Conservation (phyloP, 306 rosid genomes). For the Chamaecrista fasciculata region DNA sequence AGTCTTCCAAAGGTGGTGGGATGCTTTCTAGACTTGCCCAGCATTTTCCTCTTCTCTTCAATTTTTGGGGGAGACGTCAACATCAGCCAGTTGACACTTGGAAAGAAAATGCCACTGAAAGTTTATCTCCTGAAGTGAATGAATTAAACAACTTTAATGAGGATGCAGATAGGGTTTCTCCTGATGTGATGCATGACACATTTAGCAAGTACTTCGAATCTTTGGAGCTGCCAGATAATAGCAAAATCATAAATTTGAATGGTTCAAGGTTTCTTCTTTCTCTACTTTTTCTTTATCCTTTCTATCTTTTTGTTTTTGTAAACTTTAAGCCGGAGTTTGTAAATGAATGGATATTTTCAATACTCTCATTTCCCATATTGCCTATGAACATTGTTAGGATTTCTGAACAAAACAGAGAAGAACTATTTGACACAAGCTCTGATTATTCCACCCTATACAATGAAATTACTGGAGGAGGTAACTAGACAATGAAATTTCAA, state of each 20-base stretch:
- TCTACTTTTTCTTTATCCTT: constrained; percentile 23
- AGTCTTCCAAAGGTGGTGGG: constrained; percentile 51
- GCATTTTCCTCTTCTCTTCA: constrained; percentile 69
- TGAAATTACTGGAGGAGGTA: constrained; percentile 50
- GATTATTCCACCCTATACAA: constrained; percentile 39
- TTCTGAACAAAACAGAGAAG: constrained; percentile 41
- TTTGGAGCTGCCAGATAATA: constrained; percentile 24
- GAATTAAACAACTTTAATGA: constrained; percentile 33
- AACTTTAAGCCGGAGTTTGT: background rate
- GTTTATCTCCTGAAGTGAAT: constrained; percentile 29
- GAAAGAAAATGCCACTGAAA: constrained; percentile 34
- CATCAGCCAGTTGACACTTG: constrained; percentile 33
- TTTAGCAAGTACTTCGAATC: constrained; percentile 31
- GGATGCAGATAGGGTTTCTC: constrained; percentile 32
- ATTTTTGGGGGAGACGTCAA: constrained; percentile 51
- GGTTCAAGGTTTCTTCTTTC: constrained; percentile 49
- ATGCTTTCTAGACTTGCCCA: constrained; percentile 66
- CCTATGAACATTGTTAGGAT: constrained; percentile 40
- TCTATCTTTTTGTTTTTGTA: background rate
- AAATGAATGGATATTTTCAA: background rate
- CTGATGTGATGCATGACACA: constrained; percentile 37
- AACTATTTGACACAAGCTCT: constrained; percentile 33
- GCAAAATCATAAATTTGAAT: constrained; percentile 36
- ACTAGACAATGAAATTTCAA: background rate
- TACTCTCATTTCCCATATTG: constrained; percentile 13